Evolutionary conservation across 2,329 filamentous ascomycete species (phyloP).

Genomic region (Xylaria sp.): DNA sequence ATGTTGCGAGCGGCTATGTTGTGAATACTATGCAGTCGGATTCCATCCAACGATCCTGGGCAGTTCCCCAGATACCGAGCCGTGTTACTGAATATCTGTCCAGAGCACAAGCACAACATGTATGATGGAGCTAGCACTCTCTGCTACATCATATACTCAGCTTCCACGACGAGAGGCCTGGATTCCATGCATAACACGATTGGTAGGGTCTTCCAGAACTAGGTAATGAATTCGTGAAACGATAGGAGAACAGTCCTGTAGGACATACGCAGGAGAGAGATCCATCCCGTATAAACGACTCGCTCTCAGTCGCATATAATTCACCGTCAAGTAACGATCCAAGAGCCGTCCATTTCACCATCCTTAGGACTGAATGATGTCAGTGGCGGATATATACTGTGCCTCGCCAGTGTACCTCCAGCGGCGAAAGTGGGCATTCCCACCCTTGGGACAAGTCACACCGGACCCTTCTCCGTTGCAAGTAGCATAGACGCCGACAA

Average conservation of each 20-base stretch:
- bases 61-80: no score
- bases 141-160: no score
- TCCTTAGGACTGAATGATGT: conserved; percentile 13
- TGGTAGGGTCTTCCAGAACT: no score
- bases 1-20: not conserved
- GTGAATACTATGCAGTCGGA: no score
- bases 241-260: not conserved
- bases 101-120: no score
- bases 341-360: not conserved
- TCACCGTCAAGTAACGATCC: not conserved
- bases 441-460: conserved; percentile 27
- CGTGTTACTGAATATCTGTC: no score
- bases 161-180: no score
- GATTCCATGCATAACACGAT: no score
- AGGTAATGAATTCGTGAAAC: no score
- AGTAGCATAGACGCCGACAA: conserved; percentile 35
- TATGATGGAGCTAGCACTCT: no score
- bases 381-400: conserved; percentile 26
- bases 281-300: not conserved
- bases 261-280: not conserved
- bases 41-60: no score
- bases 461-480: conserved; percentile 33
- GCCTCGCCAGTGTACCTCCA: conserved; percentile 26
- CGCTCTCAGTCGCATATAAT: not conserved
- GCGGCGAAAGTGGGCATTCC: conserved; percentile 28